Conservation (phyloP, 768 basidiomycete species). For the Suillus fuscotomentosus region DNA sequence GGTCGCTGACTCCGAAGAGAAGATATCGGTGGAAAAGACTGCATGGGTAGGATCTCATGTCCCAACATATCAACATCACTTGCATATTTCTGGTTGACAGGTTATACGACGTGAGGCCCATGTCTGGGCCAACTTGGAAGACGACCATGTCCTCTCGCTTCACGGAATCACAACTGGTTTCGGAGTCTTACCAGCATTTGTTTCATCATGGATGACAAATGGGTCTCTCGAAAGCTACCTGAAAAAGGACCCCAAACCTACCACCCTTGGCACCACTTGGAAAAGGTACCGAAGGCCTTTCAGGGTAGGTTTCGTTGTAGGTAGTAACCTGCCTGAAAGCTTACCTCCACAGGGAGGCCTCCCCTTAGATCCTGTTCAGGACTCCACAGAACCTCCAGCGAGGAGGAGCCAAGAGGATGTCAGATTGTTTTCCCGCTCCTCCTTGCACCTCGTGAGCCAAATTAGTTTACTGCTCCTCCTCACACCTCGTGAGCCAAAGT, state of each 20-base stretch:
- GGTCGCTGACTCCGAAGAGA: background rate
- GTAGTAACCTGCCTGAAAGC: too few species aligned
- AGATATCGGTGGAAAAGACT: background rate
- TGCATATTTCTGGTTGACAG: slow-evolving; percentile 10
- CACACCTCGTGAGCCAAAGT: too few species aligned
- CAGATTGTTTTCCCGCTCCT: too few species aligned
- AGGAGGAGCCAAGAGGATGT: too few species aligned
- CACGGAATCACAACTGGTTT: slow-evolving; percentile 26
- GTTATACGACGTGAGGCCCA: slow-evolving; percentile 25
- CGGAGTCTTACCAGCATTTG: slow-evolving; percentile 27
- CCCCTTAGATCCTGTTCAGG: too few species aligned
- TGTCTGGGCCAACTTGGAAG: slow-evolving; percentile 28
- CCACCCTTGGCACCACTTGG: too few species aligned
- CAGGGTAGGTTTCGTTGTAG: too few species aligned
- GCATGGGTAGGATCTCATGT: background rate
- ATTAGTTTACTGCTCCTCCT: too few species aligned
- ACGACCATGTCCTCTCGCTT: slow-evolving; percentile 31
- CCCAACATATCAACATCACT: background rate
- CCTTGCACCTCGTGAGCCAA: too few species aligned
- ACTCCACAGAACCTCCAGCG: too few species aligned
- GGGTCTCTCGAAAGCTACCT: slow-evolving; percentile 31
- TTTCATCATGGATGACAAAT: slow-evolving; percentile 33
- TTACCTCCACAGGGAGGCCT: too few species aligned
- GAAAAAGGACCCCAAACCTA: slow-evolving; percentile 6
- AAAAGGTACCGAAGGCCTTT: too few species aligned